Evolutionary conservation across 352 stramenopile genomes (phyloP), one percentile per base, ranked within the genome.

Genomic region (Aphanomyces stellatus): DNA sequence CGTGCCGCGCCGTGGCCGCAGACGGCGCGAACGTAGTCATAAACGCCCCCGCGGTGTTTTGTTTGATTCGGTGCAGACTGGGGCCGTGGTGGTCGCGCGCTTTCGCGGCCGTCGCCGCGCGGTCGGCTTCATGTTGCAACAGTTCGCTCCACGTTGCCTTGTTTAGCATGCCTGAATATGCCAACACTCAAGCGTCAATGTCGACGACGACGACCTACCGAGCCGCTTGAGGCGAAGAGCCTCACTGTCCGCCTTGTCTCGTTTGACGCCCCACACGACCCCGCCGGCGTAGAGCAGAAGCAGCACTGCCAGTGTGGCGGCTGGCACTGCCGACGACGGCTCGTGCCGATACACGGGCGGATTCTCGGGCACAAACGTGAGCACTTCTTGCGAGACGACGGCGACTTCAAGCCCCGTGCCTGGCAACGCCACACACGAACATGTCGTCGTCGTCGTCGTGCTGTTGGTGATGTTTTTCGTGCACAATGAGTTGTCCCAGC

Each of bases 321-420:
- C 69, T 0, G 77, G 73, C 2, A 88, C 65, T 31, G 88, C 71
- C 7, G 83, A 90, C 17, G 77, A 62, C 2, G 71, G 61, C 11
- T 92, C 83, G 51, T 90, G 65, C 2, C 83, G 83, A 19, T 88
- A 89, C 53, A 90, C 53, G 28, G 88, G 74, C 6, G 65, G 72
- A 13, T 75, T 69, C 8, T 84, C 48, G 13, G 77, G 77, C 51
- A 85, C 81, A 49, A 87, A 92, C 48, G 87, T 76, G 22, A 90
- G 74, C 3, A 72, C 74, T 53, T 92, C 83, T 24, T 88, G 75
- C 13, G 88, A 34, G 1, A 80, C 83, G 4, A 90, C 73, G 8
- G 90, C 53, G 27, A 92, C 76, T 46, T 92, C 79, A 11, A 92
- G 72, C 5, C 28, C 31, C 10, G 56, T 62, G n/a, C n/a, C n/a